Percentiles rank a stretch among this genome's conserved stretches.
phyloP scores from a whole-genome alignment of 768 basidiomycete genomes.

The Collybiopsis confluens region DNA sequence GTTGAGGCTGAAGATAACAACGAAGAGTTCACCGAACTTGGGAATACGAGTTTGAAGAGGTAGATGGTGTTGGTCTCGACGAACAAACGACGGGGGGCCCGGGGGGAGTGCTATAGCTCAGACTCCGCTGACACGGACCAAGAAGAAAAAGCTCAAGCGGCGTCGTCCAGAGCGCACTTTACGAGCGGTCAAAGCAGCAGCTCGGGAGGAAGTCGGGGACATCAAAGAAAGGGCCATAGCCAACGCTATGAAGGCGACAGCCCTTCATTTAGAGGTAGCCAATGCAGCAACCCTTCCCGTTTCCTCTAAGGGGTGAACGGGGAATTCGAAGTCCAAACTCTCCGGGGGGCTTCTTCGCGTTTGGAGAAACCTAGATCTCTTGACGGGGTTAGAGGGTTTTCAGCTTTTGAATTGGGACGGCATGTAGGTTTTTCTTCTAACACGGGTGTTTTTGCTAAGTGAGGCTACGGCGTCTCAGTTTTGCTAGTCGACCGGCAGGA shows the following conservation, averaged over 20 bases:
- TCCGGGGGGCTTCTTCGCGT: neutral
- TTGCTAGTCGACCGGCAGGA: neutral
- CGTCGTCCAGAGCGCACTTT: neutral
- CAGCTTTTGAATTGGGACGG: neutral
- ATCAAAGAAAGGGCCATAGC: neutral
- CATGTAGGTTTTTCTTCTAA: neutral
- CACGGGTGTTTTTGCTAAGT: neutral
- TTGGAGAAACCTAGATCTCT: neutral
- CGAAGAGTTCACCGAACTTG: no score
- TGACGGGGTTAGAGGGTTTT: neutral
- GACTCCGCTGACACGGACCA: no score
- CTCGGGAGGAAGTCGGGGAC: neutral
- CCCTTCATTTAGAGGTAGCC: neutral
- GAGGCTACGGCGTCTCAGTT: neutral
- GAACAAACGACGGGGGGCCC: no score
- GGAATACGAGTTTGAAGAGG: no score
- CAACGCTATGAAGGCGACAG: neutral
- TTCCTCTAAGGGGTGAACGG: neutral
- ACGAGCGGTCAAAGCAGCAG: neutral
- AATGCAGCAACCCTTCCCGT: neutral
- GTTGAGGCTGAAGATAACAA: no score
- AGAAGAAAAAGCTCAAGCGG: no score
- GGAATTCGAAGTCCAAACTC: neutral
- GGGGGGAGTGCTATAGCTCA: no score
- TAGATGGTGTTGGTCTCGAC: no score